phyloP scores from a whole-genome alignment of 1,139 yeast species.

The Citeromyces hawaiiensis region DNA sequence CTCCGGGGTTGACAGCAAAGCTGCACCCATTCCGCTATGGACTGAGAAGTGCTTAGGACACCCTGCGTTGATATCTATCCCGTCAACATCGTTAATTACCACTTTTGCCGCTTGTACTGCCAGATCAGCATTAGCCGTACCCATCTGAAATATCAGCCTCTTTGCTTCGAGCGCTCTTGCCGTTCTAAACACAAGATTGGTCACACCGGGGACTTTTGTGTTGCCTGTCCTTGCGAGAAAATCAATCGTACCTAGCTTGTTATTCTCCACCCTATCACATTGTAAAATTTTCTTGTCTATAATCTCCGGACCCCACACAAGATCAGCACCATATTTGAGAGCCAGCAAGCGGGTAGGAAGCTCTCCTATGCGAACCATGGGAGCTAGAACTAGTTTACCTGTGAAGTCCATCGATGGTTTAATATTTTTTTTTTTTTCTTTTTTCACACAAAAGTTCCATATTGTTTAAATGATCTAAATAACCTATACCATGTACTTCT shows the following conservation, averaged over 20 bases:
- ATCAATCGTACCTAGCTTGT: slow-evolving; percentile 44
- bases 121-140: slow-evolving; percentile 68
- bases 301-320: slow-evolving; percentile 94
- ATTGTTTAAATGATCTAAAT: no score
- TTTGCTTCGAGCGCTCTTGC: slow-evolving; percentile 46
- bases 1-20: slow-evolving; percentile 72
- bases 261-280: slow-evolving; percentile 51
- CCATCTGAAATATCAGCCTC: slow-evolving; percentile 74
- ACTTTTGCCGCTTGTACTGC: slow-evolving; percentile 81
- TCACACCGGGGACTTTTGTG: slow-evolving; percentile 26
- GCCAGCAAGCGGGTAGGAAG: slow-evolving; percentile 78
- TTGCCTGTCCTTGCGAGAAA: slow-evolving; percentile 26
- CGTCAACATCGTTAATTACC: slow-evolving; percentile 78
- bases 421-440: slow-evolving; percentile 8
- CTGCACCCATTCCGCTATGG: slow-evolving; percentile 97
- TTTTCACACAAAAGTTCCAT: not conserved
- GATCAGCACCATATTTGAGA: slow-evolving; percentile 74
- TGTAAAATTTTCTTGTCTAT: slow-evolving; percentile 71
- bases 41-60: slow-evolving; percentile 81
- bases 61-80: slow-evolving; percentile 89
- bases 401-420: slow-evolving; percentile 37
- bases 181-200: slow-evolving; percentile 54
- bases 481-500: no score
- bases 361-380: slow-evolving; percentile 95
- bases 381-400: slow-evolving; percentile 80